Evolutionary conservation across 1,284 basidiomycete species (phyloP), one percentile per base, ranked within the genome.

Genomic region (Papiliotrema terrestris): DNA sequence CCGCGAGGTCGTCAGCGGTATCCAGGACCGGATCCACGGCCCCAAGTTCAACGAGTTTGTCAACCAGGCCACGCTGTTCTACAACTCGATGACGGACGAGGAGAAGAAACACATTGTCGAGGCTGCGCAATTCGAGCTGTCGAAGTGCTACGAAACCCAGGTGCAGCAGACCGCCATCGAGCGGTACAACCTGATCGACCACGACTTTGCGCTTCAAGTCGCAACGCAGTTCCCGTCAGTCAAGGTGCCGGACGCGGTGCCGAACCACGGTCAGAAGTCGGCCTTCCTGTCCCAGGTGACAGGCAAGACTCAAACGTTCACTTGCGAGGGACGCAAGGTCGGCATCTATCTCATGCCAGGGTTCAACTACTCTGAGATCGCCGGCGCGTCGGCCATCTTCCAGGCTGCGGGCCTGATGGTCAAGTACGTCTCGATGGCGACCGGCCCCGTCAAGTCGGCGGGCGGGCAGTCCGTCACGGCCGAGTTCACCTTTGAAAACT

Each of bases 121-220:
- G 4, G 88, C 87, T 1, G 80, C 88, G 56, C 83, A 84, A 13
- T 91, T 91, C 71, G 89, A 91, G 73, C 80, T 91, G 38, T 83
- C 82, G 52, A 87, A 90, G 65, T 88, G 87, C 73, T 84, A 87
- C 56, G 88, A 91, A 59, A 81, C 83, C 0, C 72, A 79, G 3
- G 86, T 92, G 1, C 87, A 86, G 69, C 78, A 83, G 68, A 79
- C 78, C 2, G 86, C 87, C 69, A 83, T 86, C 50, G 78, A 82
- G 49, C 69, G 86, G 3, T 80, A 89, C 58, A 86, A 83, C 67
- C 80, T 69, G 45, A 67, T 92, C 68, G 84, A 89, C 72, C 78
- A 83, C 62, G 80, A 85, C 5, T 80, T 91, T 41, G 87, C 88
- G 0, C 80, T 82, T 54, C 69, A 79, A 26, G 84, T 91, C 23